Percentiles rank a stretch among this genome's conserved stretches.
phyloP scores from a whole-genome alignment of 495 filamentous ascomycete species.

The Aspergillus sclerotiicarbonarius region DNA sequence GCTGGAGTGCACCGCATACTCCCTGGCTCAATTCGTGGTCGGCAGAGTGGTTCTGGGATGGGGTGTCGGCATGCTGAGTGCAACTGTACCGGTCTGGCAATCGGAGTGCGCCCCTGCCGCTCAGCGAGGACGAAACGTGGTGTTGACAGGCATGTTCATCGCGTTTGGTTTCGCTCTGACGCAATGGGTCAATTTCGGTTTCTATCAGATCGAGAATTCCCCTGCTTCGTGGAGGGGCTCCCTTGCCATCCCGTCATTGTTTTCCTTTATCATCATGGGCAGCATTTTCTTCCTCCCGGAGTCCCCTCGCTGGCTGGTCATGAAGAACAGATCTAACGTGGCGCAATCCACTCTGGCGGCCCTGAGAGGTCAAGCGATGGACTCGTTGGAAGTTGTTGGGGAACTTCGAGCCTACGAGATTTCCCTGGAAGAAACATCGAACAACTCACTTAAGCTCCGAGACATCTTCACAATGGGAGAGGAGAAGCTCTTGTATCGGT shows the following conservation, averaged over 20 bases:
- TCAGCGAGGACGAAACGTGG: slow-evolving; percentile 37
- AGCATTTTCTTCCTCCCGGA: slow-evolving; percentile 59
- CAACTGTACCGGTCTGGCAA: slow-evolving; percentile 51
- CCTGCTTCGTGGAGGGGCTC: slow-evolving; percentile 51
- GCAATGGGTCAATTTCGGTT: slow-evolving; percentile 45
- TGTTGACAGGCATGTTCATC: slow-evolving; percentile 47
- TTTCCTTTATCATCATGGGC: slow-evolving; percentile 56
- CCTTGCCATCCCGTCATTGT: slow-evolving; percentile 52
- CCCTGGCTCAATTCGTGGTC: slow-evolving; percentile 39
- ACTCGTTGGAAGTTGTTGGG: slow-evolving; percentile 24
- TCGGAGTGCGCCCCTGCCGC: slow-evolving; percentile 42
- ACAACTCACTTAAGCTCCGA: slow-evolving; percentile 8
- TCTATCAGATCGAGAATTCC: slow-evolving; percentile 41
- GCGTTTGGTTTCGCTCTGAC: slow-evolving; percentile 50
- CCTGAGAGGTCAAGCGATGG: slow-evolving; percentile 25
- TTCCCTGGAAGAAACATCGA: slow-evolving; percentile 28
- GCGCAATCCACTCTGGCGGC: slow-evolving; percentile 40
- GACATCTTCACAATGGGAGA: slow-evolving; percentile 19
- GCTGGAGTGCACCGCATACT: slow-evolving; percentile 41
- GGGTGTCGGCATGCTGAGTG: slow-evolving; percentile 36
- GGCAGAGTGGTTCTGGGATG: slow-evolving; percentile 38
- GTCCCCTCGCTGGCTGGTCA: slow-evolving; percentile 58
- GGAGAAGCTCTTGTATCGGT: slow-evolving; percentile 21
- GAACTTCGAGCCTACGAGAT: slow-evolving; percentile 35
- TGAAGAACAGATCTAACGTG: slow-evolving; percentile 47